Percentiles rank a stretch among this genome's conserved stretches.
Conservation (phyloP, 2,329 filamentous ascomycete species). For the Dryadomyces quercus-mongolicae region DNA sequence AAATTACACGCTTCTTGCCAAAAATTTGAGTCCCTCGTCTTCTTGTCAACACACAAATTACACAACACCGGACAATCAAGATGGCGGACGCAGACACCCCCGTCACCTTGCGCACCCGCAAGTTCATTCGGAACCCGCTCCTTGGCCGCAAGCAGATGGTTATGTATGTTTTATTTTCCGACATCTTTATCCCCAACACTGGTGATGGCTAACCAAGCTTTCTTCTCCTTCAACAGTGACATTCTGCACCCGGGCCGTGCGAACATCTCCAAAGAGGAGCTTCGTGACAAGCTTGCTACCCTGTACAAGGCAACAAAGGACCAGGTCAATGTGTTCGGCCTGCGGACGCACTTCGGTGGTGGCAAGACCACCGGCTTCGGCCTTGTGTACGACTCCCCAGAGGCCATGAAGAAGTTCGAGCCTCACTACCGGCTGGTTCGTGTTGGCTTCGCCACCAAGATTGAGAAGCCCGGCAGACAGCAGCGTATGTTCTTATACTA, state of each 20-base stretch:
- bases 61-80: conserved; percentile 28
- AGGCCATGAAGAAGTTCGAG: conserved; percentile 99
- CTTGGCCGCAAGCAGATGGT: conserved; percentile 99
- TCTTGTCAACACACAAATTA: conserved; percentile 4
- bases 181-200: background rate
- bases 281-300: conserved; percentile 84
- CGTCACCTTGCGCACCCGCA: conserved; percentile 91
- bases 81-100: conserved; percentile 77
- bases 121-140: conserved; percentile 99
- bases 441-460: conserved; percentile 83
- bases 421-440: conserved; percentile 94
- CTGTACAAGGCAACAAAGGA: conserved; percentile 99
- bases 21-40: background rate
- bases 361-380: conserved; percentile 99
- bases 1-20: conserved; percentile 1
- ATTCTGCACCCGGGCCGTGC: conserved; percentile 97
- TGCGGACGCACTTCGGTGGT: conserved; percentile 97
- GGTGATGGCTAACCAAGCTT: background rate
- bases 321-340: conserved; percentile 94
- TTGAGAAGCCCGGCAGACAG: conserved; percentile 96
- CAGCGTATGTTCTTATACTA: conserved; percentile 56
- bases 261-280: conserved; percentile 99
- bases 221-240: conserved; percentile 54
- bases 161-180: conserved; percentile 65
- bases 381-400: conserved; percentile 93